phyloP scores from a whole-genome alignment of 495 filamentous ascomycete genomes.

The Aspergillus homomorphus region DNA sequence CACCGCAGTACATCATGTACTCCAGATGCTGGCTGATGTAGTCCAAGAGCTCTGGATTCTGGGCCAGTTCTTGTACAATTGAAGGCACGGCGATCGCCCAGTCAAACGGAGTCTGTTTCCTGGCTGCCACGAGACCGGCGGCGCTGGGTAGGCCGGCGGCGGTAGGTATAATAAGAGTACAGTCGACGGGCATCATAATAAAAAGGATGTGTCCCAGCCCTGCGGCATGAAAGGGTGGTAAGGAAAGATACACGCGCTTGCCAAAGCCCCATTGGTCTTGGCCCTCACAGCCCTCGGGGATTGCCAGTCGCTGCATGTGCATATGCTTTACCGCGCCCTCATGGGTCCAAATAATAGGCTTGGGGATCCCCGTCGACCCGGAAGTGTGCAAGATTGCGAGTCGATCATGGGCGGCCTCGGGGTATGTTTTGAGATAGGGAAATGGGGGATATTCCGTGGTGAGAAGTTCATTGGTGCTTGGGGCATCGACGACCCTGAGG shows the following conservation, averaged over 20 bases:
- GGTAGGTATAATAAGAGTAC: slow-evolving; percentile 29
- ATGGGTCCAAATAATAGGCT: slow-evolving; percentile 34
- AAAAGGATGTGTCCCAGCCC: background rate
- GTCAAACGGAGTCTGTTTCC: slow-evolving; percentile 31
- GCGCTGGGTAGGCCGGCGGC: slow-evolving; percentile 30
- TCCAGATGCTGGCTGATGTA: slow-evolving; percentile 31
- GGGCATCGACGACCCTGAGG: slow-evolving; percentile 20
- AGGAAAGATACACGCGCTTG: slow-evolving; percentile 29
- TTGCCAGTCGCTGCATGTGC: slow-evolving; percentile 14
- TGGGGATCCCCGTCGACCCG: slow-evolving; percentile 22
- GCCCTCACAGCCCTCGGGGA: slow-evolving; percentile 21
- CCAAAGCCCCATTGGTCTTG: slow-evolving; percentile 23
- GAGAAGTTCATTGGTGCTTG: slow-evolving; percentile 29
- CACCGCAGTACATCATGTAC: slow-evolving; percentile 35
- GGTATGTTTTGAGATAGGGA: slow-evolving; percentile 26
- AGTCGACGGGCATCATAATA: slow-evolving; percentile 20
- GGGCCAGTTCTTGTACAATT: slow-evolving; percentile 31
- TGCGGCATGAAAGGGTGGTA: slow-evolving; percentile 39
- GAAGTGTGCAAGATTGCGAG: slow-evolving; percentile 15
- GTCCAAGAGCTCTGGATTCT: slow-evolving; percentile 31
- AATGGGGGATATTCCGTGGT: slow-evolving; percentile 20
- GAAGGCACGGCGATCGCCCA: slow-evolving; percentile 32
- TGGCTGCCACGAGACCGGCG: slow-evolving; percentile 29
- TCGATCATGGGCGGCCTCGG: slow-evolving; percentile 22
- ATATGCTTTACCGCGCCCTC: slow-evolving; percentile 21